Evolutionary conservation across 495 filamentous ascomycete genomes (phyloP).

Genomic region (Arthonia radiata): DNA sequence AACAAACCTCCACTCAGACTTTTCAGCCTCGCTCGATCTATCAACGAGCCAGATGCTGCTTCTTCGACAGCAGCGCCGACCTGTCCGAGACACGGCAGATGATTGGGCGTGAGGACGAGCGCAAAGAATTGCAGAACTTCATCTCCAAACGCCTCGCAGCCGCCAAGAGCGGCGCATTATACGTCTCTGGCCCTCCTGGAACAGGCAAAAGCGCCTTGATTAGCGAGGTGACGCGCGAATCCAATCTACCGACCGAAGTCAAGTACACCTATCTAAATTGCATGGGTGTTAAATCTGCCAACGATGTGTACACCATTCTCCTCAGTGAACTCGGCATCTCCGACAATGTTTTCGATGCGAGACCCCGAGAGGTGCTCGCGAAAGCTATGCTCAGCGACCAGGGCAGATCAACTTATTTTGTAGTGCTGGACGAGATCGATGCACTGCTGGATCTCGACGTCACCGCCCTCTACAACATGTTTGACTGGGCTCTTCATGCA

Average conservation of each 20-base stretch:
- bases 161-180: slow-evolving; percentile 57
- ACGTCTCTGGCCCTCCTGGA: slow-evolving; percentile 85
- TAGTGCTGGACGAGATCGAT: slow-evolving; percentile 87
- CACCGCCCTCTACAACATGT: slow-evolving; percentile 68
- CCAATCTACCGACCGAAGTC: slow-evolving; percentile 20
- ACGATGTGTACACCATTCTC: slow-evolving; percentile 57
- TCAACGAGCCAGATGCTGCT: slow-evolving; percentile 57
- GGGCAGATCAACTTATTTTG: slow-evolving; percentile 32
- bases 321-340: slow-evolving; percentile 35
- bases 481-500: slow-evolving; percentile 71
- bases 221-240: slow-evolving; percentile 41
- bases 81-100: slow-evolving; percentile 54
- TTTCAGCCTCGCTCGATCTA: slow-evolving; percentile 43
- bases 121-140: slow-evolving; percentile 41
- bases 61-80: slow-evolving; percentile 57
- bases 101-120: slow-evolving; percentile 63
- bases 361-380: neutral
- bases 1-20: slow-evolving; percentile 36
- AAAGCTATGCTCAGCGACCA: slow-evolving; percentile 31
- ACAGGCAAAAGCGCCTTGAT: slow-evolving; percentile 93
- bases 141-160: slow-evolving; percentile 34
- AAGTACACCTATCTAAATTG: slow-evolving; percentile 73
- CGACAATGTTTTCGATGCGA: slow-evolving; percentile 15
- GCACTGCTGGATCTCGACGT: slow-evolving; percentile 69
- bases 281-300: slow-evolving; percentile 71